These are phyloP conservation scores for Coffea humblotiana DNA, from an alignment of 305 asterid species.

Conservation along the genomic window DNA sequence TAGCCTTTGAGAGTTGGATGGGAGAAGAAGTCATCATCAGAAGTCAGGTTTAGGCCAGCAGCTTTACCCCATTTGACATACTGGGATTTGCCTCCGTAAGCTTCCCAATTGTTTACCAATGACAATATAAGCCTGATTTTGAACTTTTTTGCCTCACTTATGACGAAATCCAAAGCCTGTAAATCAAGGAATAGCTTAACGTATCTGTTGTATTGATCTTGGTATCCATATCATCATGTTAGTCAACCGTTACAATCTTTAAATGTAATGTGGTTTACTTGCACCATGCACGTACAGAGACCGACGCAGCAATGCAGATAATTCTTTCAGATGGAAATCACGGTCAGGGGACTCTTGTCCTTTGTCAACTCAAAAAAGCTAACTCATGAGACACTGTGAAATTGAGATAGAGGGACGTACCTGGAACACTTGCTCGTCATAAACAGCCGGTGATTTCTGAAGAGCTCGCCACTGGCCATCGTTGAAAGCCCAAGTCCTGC, in stretches of 20 bases:
- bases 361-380: not conserved
- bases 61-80: conserved; percentile 93
- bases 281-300: not conserved
- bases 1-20: conserved; percentile 65
- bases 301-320: conserved; percentile 1
- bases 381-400: not conserved
- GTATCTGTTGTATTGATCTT: not conserved
- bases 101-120: conserved; percentile 89
- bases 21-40: conserved; percentile 88
- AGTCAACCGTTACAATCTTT: not conserved
- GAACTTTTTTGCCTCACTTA: conserved; percentile 81
- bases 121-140: conserved; percentile 77
- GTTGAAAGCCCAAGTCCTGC: conserved; percentile 96
- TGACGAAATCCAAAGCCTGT: conserved; percentile 85
- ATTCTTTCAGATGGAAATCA: not conserved
- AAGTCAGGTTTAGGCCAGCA: conserved; percentile 76
- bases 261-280: not conserved
- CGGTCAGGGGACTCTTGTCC: not conserved
- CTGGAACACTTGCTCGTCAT: conserved; percentile 83
- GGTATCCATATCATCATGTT: not conserved
- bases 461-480: conserved; percentile 96
- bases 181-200: conserved; percentile 2
- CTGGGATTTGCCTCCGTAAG: conserved; percentile 91
- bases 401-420: conserved; percentile 22
- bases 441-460: conserved; percentile 75